Evolutionary conservation across 306 rosid genomes (phyloP).

Genomic region (Cicer arietinum): DNA sequence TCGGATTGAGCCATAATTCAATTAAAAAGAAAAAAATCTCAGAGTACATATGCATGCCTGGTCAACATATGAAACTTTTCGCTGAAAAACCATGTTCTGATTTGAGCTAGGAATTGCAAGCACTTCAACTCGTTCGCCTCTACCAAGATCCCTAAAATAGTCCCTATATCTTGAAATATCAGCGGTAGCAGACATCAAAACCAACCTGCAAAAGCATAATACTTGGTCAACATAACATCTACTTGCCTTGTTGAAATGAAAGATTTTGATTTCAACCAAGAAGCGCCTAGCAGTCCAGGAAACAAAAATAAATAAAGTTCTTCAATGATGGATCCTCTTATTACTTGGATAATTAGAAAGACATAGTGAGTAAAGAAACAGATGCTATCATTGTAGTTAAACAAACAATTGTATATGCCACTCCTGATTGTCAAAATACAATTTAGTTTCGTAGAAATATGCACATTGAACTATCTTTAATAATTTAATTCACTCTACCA

Average conservation of each 20-base stretch:
- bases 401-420: slow-evolving; percentile 26
- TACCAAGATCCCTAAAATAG: slow-evolving; percentile 85
- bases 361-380: slow-evolving; percentile 2
- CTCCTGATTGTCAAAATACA: slow-evolving; percentile 12
- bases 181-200: slow-evolving; percentile 96
- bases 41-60: slow-evolving; percentile 57
- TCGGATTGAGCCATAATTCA: neutral
- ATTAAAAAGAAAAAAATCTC: slow-evolving; percentile 9
- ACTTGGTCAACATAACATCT: slow-evolving; percentile 41
- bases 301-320: slow-evolving; percentile 2
- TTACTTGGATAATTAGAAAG: slow-evolving; percentile 18
- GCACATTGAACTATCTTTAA: slow-evolving; percentile 20
- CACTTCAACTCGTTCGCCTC: slow-evolving; percentile 91
- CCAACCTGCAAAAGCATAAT: slow-evolving; percentile 65
- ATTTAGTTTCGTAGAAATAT: slow-evolving; percentile 15
- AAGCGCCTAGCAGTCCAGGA: slow-evolving; percentile 23
- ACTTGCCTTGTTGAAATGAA: slow-evolving; percentile 24
- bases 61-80: slow-evolving; percentile 74
- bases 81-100: slow-evolving; percentile 62
- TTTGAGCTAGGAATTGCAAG: slow-evolving; percentile 73
- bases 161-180: slow-evolving; percentile 78
- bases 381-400: slow-evolving; percentile 14
- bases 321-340: slow-evolving; percentile 5
- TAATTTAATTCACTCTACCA: neutral
- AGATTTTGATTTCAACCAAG: slow-evolving; percentile 6